Evolutionary conservation across 2,329 filamentous ascomycete species (phyloP), one percentile per base, ranked within the genome.

Genomic region (Davidsoniella neocaledoniae): DNA sequence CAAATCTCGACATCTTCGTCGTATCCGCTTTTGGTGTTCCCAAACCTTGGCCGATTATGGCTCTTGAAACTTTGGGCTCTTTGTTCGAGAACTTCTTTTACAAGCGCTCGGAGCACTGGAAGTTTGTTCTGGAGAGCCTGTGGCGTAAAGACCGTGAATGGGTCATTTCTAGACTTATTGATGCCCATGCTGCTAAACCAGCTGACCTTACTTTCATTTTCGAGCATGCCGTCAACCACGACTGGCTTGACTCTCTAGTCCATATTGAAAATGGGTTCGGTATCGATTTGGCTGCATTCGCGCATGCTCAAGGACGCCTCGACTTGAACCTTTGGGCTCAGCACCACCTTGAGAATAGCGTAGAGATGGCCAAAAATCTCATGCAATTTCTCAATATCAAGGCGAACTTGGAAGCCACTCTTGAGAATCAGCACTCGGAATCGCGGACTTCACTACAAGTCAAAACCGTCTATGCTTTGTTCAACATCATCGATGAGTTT

Each of bases 121-220:
- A 88, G 56, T 93, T 95, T 55, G 90, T 94, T 12, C 74, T 98
- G 51, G 82, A 94, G 60, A 88, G 86, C 52, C 68, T 94, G 5
- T 96, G 90, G 88, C 81, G 83, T 57, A 87, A 91, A 60, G 86
- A 96, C 61, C 84, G 81, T 56, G 74, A 81, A 17, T 96, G 87
- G 83, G 83, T 96, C 14, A 81, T 81, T 8, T 76, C 81, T 55
- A 79, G 84, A 52, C 76, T 98, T 33, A 78, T 90, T 62, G 81
- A 81, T 39, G 82, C 93, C 46, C 86, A 93, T 59, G 86, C 86
- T 6, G 68, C 83, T 45, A 81, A 85, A 59, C 83, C 67, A n/a
- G 61, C 63, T 4, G 67, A 69, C 52, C 58, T 69, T 17, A 64
- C 65, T 1, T 57, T 68, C 6, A 62, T 69, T 21, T 68, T 68